A percentile compares a stretch with the other conserved stretches of the same genome.
Conservation (phyloP, 768 basidiomycete species). For the Gymnopilus junonius region DNA sequence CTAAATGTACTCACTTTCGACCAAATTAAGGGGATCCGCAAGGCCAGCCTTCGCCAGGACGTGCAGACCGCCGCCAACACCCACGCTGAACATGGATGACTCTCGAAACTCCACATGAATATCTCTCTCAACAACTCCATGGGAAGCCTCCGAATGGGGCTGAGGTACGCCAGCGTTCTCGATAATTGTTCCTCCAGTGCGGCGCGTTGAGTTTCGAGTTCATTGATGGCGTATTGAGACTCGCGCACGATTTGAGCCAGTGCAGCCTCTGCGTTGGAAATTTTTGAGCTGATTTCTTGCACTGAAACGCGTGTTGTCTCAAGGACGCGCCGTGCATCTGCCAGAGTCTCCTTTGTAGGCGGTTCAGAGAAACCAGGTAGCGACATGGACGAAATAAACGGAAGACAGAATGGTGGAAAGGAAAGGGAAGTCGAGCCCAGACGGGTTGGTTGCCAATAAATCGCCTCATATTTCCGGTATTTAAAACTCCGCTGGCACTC, state of each 20-base stretch:
- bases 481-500: constrained; percentile 20
- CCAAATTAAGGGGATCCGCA: constrained; percentile 75
- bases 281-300: constrained; percentile 45
- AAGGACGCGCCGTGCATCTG: constrained; percentile 55
- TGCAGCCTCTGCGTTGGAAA: constrained; percentile 55
- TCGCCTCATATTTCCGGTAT: constrained; percentile 6
- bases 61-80: constrained; percentile 70
- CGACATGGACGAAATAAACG: constrained; percentile 25
- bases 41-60: constrained; percentile 66
- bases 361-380: constrained; percentile 50
- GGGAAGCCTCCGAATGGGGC: constrained; percentile 74
- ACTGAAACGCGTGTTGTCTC: constrained; percentile 35
- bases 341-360: constrained; percentile 58
- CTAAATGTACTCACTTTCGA: constrained; percentile 61
- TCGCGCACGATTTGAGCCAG: constrained; percentile 65
- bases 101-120: constrained; percentile 71
- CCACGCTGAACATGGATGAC: constrained; percentile 78
- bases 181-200: constrained; percentile 51
- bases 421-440: constrained; percentile 7
- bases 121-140: constrained; percentile 75
- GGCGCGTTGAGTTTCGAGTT: constrained; percentile 53
- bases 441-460: constrained; percentile 10
- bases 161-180: constrained; percentile 64
- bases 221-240: constrained; percentile 54
- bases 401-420: constrained; percentile 14